Base-by-base conservation (phyloP, 352 stramenopile genomes). In the Paralagenidium karlingii region DNA sequence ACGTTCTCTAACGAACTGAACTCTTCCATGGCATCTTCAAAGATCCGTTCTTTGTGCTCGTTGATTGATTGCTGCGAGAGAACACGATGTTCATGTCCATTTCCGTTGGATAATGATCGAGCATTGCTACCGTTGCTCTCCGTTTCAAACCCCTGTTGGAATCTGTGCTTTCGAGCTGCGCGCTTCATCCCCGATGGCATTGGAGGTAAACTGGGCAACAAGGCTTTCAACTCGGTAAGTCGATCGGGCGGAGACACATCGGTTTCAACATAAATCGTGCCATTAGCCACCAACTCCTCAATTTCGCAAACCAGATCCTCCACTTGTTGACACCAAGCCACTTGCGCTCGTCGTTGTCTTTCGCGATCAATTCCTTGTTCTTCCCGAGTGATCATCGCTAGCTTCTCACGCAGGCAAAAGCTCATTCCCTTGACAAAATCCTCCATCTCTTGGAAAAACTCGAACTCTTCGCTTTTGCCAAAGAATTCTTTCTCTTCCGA, bases 381-480 rank as follows among this genome's bases (percentile, higher is more conserved):
- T 40, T 59, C 71, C n/a, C 38, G 42, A 36, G 66, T 46, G 31
- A 88, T 81, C 15, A 55, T 43, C 0, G 50, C 57, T 2, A 74
- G 10, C 31, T 88, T 88, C 27, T 77, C 70, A 12, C 74, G 74
- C 10, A 85, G 37, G 31, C 74, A 88, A 43, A 80, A 85, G 26
- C 70, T 83, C 42, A 88, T 38, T 0, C 70, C 64, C 30, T 78
- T 79, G 2, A 83, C 68, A 37, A 67, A 88, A 45, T 83, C 66
- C 49, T 85, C 71, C 4, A 88, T 44, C 13, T 74, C 60, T 32
- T 83, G 70, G 27, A 85, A 85, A 38, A 79, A 85, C 34, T 88
- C 74, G 45, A 76, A 83, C 54, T 82, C 53, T 48, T 84, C 64
- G 15, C 69, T 82, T 33, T 55, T 67, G 3, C 52, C 47, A 3